Percentiles rank a stretch among this genome's conserved stretches.
Evolutionary conservation across 2,329 filamentous ascomycete genomes (phyloP).

Genomic region (Diaporthe caulivora): DNA sequence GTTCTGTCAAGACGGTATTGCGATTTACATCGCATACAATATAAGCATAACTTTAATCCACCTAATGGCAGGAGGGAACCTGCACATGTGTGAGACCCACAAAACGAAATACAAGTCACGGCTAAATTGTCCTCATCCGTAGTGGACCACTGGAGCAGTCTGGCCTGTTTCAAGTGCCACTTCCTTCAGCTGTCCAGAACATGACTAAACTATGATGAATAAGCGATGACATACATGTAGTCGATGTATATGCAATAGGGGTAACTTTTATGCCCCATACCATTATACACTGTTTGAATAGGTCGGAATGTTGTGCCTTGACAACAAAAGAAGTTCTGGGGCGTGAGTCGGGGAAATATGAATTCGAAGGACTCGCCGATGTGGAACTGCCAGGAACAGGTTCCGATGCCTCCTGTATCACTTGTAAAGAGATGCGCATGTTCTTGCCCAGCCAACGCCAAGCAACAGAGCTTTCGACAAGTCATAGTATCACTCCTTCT

Average conservation of each 20-base stretch:
- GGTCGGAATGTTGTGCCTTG: not conserved
- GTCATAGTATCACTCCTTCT: too few species aligned
- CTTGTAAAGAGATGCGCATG: not conserved
- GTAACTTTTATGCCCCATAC: not conserved
- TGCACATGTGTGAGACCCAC: not conserved
- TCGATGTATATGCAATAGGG: not conserved
- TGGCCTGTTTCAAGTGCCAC: not conserved
- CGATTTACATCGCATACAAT: not conserved
- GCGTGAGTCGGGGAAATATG: not conserved
- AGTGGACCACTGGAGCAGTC: not conserved
- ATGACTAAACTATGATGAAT: too few species aligned
- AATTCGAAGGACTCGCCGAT: not conserved
- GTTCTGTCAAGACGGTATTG: not conserved
- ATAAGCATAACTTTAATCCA: not conserved
- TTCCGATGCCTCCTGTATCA: not conserved
- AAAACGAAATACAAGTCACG: not conserved
- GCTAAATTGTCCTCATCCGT: not conserved
- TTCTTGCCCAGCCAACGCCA: not conserved
- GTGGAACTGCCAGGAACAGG: not conserved
- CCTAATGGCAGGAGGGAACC: too few species aligned
- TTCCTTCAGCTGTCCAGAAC: not conserved
- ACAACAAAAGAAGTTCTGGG: not conserved
- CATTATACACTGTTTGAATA: not conserved
- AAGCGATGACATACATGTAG: not conserved
- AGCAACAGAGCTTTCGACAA: not conserved